Percentiles rank a stretch among this genome's conserved stretches.
Evolutionary conservation across 2,329 filamentous ascomycete genomes (phyloP).

Genomic region (Aphanocladium album): DNA sequence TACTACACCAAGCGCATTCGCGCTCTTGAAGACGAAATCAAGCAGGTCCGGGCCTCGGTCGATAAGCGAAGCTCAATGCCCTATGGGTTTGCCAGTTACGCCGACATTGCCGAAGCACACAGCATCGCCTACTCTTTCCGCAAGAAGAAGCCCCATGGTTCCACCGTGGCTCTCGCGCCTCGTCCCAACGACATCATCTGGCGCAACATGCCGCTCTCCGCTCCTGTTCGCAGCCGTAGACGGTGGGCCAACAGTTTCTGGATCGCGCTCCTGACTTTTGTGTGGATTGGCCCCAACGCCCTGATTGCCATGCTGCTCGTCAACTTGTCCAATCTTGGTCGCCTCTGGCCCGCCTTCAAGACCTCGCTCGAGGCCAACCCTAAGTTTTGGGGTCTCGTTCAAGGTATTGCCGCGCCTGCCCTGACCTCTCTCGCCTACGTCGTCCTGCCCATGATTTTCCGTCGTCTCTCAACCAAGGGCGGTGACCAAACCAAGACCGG

Average conservation of each 20-base stretch:
- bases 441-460: slow-evolving; percentile 84
- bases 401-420: slow-evolving; percentile 86
- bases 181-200: slow-evolving; percentile 91
- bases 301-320: slow-evolving; percentile 91
- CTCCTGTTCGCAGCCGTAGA: slow-evolving; percentile 63
- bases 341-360: slow-evolving; percentile 73
- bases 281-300: slow-evolving; percentile 91
- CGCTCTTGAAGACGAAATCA: slow-evolving; percentile 76
- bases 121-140: slow-evolving; percentile 76
- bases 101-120: slow-evolving; percentile 82
- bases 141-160: slow-evolving; percentile 74
- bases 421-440: slow-evolving; percentile 85
- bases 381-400: slow-evolving; percentile 75
- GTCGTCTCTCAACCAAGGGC: slow-evolving; percentile 73
- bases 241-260: slow-evolving; percentile 77
- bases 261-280: slow-evolving; percentile 71
- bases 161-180: slow-evolving; percentile 73
- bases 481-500: slow-evolving; percentile 91
- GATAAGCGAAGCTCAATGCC: slow-evolving; percentile 85
- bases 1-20: slow-evolving; percentile 84
- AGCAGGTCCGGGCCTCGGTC: slow-evolving; percentile 72
- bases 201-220: slow-evolving; percentile 79
- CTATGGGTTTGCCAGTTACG: slow-evolving; percentile 92
- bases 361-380: slow-evolving; percentile 56
- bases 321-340: slow-evolving; percentile 74